Conservation (phyloP, 371 early-diverging fungal genomes). For the Entomophthora muscae region DNA sequence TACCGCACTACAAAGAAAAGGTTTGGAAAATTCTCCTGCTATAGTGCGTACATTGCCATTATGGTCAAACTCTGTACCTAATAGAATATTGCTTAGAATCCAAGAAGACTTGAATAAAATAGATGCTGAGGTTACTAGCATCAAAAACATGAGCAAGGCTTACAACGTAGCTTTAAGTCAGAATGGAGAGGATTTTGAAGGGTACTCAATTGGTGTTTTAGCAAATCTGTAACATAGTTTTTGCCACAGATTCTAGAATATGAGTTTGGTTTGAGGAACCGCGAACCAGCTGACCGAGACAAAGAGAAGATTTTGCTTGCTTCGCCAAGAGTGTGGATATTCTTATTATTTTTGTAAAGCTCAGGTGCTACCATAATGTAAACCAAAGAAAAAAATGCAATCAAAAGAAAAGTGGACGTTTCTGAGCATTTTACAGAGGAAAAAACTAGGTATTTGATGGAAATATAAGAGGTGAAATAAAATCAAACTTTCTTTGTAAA, state of each 20-base stretch:
- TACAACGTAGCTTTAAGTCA: neutral
- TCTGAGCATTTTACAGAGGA: no score
- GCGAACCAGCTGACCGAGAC: neutral
- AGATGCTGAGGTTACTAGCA: neutral
- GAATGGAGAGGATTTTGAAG: neutral
- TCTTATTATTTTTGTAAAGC: no score
- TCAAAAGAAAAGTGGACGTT: no score
- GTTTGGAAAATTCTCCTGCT: slow-evolving; percentile 58
- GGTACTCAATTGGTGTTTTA: neutral
- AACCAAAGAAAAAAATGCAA: no score
- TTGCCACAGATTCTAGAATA: neutral
- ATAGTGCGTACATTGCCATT: slow-evolving; percentile 45
- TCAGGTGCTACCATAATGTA: no score
- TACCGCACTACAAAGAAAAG: slow-evolving; percentile 44
- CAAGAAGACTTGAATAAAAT: neutral
- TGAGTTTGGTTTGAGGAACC: neutral
- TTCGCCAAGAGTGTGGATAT: neutral
- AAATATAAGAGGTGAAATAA: no score
- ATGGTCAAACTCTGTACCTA: slow-evolving; percentile 56
- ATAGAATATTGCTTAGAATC: neutral
- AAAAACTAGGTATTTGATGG: no score
- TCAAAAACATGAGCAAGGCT: neutral
- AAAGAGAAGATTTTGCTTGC: neutral
- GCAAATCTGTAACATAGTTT: neutral
- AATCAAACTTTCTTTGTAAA: no score